phyloP scores from a whole-genome alignment of 331 rosid genomes.

The Stylosanthes scabra region DNA sequence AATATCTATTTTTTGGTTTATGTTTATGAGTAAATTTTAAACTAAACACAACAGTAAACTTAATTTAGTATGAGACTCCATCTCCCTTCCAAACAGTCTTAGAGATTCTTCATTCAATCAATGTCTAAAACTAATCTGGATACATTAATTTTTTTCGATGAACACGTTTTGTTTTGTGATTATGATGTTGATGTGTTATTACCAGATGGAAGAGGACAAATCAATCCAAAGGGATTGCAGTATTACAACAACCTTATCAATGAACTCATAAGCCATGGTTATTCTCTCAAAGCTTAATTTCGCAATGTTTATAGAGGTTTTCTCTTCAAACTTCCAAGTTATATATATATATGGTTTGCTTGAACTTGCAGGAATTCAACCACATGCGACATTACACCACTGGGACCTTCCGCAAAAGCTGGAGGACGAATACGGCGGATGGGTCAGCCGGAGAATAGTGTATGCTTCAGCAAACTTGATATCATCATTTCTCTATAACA shows the following conservation, averaged over 20 bases:
- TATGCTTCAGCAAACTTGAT: slow-evolving; percentile 37
- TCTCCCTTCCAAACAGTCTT: no score
- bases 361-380: slow-evolving; percentile 55
- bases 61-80: no score
- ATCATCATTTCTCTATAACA: not conserved
- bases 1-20: no score
- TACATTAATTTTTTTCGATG: no score
- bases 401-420: slow-evolving; percentile 63
- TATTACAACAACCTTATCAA: slow-evolving; percentile 72
- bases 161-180: slow-evolving; percentile 23
- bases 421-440: slow-evolving; percentile 69
- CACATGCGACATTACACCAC: slow-evolving; percentile 63
- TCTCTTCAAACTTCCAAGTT: not conserved
- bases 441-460: slow-evolving; percentile 55
- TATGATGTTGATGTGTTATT: slow-evolving; percentile 28
- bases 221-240: slow-evolving; percentile 67
- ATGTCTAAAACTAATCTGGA: not conserved
- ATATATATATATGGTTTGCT: slow-evolving; percentile 8
- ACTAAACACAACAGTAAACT: no score
- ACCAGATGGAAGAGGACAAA: slow-evolving; percentile 72
- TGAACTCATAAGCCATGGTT: slow-evolving; percentile 62
- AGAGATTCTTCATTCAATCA: not conserved
- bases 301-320: not conserved
- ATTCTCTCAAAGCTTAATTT: not conserved
- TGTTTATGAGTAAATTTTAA: no score